Conservation (phyloP, 495 filamentous ascomycete species). For the Niebla homalea region DNA sequence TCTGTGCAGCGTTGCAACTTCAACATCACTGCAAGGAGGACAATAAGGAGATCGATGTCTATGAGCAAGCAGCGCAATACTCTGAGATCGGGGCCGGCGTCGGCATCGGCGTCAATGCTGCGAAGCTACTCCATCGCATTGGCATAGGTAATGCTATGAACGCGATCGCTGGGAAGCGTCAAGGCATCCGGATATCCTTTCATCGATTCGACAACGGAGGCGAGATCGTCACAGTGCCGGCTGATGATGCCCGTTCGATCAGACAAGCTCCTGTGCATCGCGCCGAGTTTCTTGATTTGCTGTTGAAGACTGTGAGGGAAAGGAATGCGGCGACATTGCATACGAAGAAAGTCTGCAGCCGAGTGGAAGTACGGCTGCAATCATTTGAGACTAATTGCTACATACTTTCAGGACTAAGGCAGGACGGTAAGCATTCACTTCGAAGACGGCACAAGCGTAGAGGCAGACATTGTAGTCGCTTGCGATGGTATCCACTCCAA, state of each 20-base stretch:
- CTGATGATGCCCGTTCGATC: conserved; percentile 8
- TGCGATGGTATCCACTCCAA: conserved; percentile 54
- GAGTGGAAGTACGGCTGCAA: conserved; percentile 3
- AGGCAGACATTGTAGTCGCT: conserved; percentile 42
- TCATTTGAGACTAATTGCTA: conserved; percentile 8
- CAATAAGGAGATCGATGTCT: conserved; percentile 19
- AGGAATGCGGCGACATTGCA: conserved; percentile 20
- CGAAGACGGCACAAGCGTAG: conserved; percentile 32
- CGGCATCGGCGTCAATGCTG: conserved; percentile 39
- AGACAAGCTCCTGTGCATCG: conserved; percentile 18
- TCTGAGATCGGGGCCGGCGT: conserved; percentile 22
- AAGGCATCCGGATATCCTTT: conserved; percentile 22
- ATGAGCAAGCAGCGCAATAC: conserved; percentile 22
- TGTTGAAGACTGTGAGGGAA: conserved; percentile 16
- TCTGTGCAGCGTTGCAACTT: conserved; percentile 19
- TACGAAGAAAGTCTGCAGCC: conserved; percentile 9
- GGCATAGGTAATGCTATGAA: conserved; percentile 11
- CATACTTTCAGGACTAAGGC: conserved; percentile 24
- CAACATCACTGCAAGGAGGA: conserved; percentile 13
- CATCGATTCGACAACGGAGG: conserved; percentile 22
- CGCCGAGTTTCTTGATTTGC: conserved; percentile 19
- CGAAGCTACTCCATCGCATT: conserved; percentile 22
- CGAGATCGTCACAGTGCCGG: conserved; percentile 22
- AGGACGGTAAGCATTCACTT: conserved; percentile 35
- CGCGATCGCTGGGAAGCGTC: conserved; percentile 23